phyloP scores from a whole-genome alignment of 139 green algal genomes.

The Pycnococcus provasolii region DNA sequence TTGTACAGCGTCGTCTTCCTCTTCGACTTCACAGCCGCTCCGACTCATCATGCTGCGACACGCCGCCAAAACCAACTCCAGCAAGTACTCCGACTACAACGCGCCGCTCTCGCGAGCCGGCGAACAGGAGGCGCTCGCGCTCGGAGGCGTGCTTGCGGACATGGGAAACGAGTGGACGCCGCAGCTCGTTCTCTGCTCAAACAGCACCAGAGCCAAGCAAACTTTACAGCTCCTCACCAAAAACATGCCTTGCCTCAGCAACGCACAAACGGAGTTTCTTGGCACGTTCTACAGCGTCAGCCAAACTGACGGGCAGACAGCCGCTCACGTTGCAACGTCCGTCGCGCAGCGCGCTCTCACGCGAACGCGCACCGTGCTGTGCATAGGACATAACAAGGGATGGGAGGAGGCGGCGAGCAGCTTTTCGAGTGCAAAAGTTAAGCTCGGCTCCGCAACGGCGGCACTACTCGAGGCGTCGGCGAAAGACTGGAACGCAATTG shows the following conservation, averaged over 20 bases:
- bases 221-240: background rate
- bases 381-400: slow-evolving; percentile 71
- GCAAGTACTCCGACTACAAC: background rate
- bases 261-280: slow-evolving; percentile 44
- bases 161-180: background rate
- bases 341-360: background rate
- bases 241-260: slow-evolving; percentile 9
- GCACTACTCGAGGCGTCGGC: slow-evolving; percentile 47
- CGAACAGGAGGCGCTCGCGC: background rate
- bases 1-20: too few relatives aligned
- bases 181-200: background rate
- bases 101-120: background rate
- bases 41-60: background rate
- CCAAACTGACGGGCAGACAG: slow-evolving; percentile 58
- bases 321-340: slow-evolving; percentile 38
- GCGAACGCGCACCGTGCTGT: slow-evolving; percentile 38
- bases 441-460: slow-evolving; percentile 51
- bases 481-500: slow-evolving; percentile 6
- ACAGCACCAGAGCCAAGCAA: background rate
- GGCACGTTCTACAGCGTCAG: slow-evolving; percentile 64
- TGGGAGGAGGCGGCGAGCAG: slow-evolving; percentile 54
- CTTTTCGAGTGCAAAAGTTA: slow-evolving; percentile 43
- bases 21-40: too few relatives aligned
- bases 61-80: background rate
- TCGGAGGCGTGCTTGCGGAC: background rate